A percentile compares a stretch with the other conserved stretches of the same genome.
Conservation (phyloP, 2,329 filamentous ascomycete genomes). For the Cryphonectria japonica region DNA sequence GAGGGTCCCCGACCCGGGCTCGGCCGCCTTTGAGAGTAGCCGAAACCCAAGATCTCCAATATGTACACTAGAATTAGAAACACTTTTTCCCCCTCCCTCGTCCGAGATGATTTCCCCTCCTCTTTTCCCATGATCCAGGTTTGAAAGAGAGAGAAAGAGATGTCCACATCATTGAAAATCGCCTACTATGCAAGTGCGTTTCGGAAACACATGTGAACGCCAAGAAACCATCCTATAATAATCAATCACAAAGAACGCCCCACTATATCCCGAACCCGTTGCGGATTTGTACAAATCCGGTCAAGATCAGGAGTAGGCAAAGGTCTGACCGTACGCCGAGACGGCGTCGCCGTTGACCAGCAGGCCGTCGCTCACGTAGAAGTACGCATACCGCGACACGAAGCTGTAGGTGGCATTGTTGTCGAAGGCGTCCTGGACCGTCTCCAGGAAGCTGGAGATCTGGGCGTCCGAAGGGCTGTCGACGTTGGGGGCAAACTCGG, state of each 20-base stretch:
- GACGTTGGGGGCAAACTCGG: constrained; percentile 63
- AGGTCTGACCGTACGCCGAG: constrained; percentile 53
- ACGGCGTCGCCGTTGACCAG: constrained; percentile 47
- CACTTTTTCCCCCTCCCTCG: neutral
- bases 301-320: constrained; percentile 45
- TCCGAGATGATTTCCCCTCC: neutral
- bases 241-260: constrained; percentile 16
- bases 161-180: neutral
- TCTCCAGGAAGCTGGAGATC: constrained; percentile 52
- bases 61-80: constrained; percentile 16
- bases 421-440: constrained; percentile 54
- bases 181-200: constrained; percentile 4
- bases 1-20: constrained; percentile 1
- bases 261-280: neutral
- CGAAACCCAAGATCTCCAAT: constrained; percentile 15
- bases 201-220: constrained; percentile 20
- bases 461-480: constrained; percentile 41
- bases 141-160: neutral
- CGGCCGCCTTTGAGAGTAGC: neutral
- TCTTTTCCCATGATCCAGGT: constrained; percentile 4
- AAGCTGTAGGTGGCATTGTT: constrained; percentile 48
- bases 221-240: neutral
- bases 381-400: constrained; percentile 62
- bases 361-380: constrained; percentile 51
- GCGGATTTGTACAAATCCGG: neutral